A percentile compares a stretch with the other conserved stretches of the same genome.
Evolutionary conservation across 2,329 filamentous ascomycete genomes (phyloP).

Genomic region (Fusarium sp.): DNA sequence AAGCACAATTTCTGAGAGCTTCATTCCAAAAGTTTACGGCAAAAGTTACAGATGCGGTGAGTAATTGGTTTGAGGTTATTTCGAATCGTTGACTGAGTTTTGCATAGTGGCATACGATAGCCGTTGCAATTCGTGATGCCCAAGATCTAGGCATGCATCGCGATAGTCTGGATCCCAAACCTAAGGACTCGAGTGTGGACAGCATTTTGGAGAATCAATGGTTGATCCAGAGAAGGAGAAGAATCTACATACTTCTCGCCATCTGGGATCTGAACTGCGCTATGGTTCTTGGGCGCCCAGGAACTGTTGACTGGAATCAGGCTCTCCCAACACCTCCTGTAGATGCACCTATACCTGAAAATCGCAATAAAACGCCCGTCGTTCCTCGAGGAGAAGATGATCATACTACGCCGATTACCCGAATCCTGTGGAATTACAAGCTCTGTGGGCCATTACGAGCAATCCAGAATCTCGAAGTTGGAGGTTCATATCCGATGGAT

Average conservation of each 20-base stretch:
- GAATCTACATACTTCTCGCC: constrained; percentile 68
- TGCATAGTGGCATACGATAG: constrained; percentile 67
- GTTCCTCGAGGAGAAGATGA: constrained; percentile 63
- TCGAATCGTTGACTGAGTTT: not conserved
- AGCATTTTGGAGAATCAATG: constrained; percentile 69
- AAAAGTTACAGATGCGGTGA: constrained; percentile 69
- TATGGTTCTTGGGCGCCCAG: constrained; percentile 67
- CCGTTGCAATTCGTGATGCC: constrained; percentile 70
- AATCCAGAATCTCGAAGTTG: constrained; percentile 68
- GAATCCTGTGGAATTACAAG: constrained; percentile 64
- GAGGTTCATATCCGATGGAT: constrained; percentile 68
- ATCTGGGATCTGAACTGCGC: constrained; percentile 67
- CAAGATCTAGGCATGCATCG: constrained; percentile 73
- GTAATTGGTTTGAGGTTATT: not conserved
- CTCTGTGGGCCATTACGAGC: constrained; percentile 64
- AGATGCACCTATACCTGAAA: constrained; percentile 64
- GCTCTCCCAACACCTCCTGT: constrained; percentile 64
- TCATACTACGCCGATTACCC: constrained; percentile 69
- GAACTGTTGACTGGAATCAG: constrained; percentile 65
- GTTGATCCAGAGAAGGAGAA: constrained; percentile 68
- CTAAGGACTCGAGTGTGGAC: constrained; percentile 61
- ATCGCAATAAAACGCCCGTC: constrained; percentile 63
- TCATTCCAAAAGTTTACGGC: constrained; percentile 71
- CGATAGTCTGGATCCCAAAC: constrained; percentile 65
- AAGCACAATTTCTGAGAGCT: constrained; percentile 69